These are phyloP conservation scores for Boletus vermiculosoides DNA, from an alignment of 768 basidiomycete genomes.

Conservation along the genomic window DNA sequence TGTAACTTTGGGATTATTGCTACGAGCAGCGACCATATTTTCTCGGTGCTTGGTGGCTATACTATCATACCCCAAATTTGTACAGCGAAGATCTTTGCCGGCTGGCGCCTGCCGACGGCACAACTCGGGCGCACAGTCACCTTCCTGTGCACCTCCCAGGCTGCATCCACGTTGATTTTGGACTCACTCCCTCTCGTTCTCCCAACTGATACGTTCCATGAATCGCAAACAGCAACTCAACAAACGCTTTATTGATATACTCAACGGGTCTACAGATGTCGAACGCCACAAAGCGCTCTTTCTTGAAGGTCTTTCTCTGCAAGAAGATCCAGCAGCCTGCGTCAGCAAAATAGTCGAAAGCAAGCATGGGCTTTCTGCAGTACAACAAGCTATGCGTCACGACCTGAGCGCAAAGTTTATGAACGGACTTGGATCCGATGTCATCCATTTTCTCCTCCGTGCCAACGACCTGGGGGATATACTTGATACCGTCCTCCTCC, in stretches of 20 bases:
- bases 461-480: conserved; percentile 38
- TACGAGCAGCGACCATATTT: neutral
- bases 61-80: neutral
- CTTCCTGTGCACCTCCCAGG: too few species aligned
- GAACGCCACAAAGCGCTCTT: conserved; percentile 35
- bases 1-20: neutral
- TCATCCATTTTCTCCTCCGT: conserved; percentile 41
- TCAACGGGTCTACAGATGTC: conserved; percentile 30
- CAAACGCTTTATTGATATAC: conserved; percentile 36
- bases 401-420: conserved; percentile 40
- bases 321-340: conserved; percentile 39
- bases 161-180: too few species aligned
- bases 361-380: conserved; percentile 34
- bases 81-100: neutral
- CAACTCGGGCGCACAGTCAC: neutral
- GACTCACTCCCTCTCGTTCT: neutral
- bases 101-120: neutral
- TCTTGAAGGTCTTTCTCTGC: conserved; percentile 45
- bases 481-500: conserved; percentile 38
- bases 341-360: conserved; percentile 39
- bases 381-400: conserved; percentile 43
- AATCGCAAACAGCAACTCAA: conserved; percentile 29
- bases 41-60: neutral
- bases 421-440: conserved; percentile 38
- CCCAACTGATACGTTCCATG: conserved; percentile 9